phyloP scores from a whole-genome alignment of 2,329 filamentous ascomycete genomes.

The Hypoxylon sp. region DNA sequence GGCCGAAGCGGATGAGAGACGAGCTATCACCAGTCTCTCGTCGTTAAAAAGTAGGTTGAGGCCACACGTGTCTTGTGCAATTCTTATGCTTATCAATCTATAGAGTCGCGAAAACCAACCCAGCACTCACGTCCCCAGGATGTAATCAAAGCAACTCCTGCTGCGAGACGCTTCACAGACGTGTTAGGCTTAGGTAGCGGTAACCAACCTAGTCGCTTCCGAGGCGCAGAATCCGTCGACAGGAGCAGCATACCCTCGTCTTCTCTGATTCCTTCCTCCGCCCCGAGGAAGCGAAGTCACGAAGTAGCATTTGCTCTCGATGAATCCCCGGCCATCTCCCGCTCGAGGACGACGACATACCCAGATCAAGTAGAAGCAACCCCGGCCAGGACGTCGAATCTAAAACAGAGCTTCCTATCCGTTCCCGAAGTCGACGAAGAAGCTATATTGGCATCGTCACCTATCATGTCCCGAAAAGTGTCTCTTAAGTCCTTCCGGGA shows the following conservation, averaged over 20 bases:
- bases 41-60: constrained; percentile 58
- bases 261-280: constrained; percentile 54
- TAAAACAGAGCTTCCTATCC: constrained; percentile 33
- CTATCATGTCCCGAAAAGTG: constrained; percentile 39
- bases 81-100: constrained; percentile 42
- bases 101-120: constrained; percentile 62
- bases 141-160: constrained; percentile 66
- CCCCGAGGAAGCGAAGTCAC: constrained; percentile 44
- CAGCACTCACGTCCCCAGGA: constrained; percentile 49
- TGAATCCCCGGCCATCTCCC: constrained; percentile 43
- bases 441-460: constrained; percentile 44
- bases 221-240: constrained; percentile 32
- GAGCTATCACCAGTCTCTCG: constrained; percentile 56
- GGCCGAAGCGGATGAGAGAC: constrained; percentile 71
- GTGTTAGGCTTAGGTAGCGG: constrained; percentile 46
- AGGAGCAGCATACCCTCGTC: constrained; percentile 48
- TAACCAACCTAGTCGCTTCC: constrained; percentile 41
- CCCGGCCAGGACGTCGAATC: constrained; percentile 31
- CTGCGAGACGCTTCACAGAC: constrained; percentile 62
- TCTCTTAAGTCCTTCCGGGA: constrained; percentile 38
- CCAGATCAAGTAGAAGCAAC: constrained; percentile 37
- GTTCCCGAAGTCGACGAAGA: constrained; percentile 39
- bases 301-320: constrained; percentile 46
- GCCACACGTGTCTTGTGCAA: neutral
- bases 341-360: constrained; percentile 38